Evolutionary conservation across 1,284 basidiomycete species (phyloP), one percentile per base, ranked within the genome.

Genomic region (Violaceomyces palustris): DNA sequence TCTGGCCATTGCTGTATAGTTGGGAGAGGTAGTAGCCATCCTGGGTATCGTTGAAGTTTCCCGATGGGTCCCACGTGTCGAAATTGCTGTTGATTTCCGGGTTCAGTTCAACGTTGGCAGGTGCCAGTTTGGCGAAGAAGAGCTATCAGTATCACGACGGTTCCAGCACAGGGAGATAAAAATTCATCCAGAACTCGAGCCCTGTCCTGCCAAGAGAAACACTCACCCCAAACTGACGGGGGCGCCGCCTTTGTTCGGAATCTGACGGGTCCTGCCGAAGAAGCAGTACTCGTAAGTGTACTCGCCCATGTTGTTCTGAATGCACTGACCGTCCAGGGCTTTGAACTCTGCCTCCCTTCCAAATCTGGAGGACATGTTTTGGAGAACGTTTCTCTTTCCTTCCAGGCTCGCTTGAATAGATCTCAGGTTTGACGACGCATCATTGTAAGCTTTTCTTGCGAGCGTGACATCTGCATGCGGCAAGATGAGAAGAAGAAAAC

Each of bases 211-310:
- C 9, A 17, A 9, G n/a, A n/a, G n/a, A n/a, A 12, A 12, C 4
- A 48, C 50, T 26, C 53, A 91, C 89, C 93, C 93, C 21, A 97
- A 82, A 59, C 82, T 85, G 76, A 88, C 87, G 0, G 80, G 82
- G 5, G 79, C 79, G 17, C 86, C 84, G 41, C 89, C 88, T 51
- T 84, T 82, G 71, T 86, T 87, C 15, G 87, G 85, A 74, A 87
- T 94, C 75, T 99, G 93, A 41, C 79, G 86, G 1, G 86, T 87
- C 58, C 85, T 82, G 11, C 84, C 82, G 59, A 97, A 96, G 66
- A 96, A 81, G 77, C 93, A 98, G n/a, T 96, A 79, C 72, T 93
- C 88, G 74, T 98, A 99, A 1, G 85, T 89, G 75, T 97, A 98
- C 85, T 96, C 93, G 77, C 93, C 93, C 14, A 81, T 79, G 43